phyloP scores from a whole-genome alignment of 2,329 filamentous ascomycete genomes.

The Pseudocercospora pini-densiflorae region DNA sequence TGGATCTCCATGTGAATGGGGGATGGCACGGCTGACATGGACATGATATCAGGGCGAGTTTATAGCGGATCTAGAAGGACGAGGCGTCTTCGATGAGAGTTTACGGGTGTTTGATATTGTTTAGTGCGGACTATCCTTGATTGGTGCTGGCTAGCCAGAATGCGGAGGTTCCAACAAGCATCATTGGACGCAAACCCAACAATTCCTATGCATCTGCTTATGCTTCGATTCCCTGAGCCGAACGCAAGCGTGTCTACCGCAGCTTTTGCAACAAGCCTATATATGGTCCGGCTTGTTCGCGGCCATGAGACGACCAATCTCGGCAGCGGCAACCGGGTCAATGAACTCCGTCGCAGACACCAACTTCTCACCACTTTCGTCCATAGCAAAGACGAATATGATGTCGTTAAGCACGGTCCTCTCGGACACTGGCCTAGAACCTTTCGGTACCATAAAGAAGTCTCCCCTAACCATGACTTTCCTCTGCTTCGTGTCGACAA shows the following conservation, averaged over 20 bases:
- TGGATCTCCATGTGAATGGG: not conserved
- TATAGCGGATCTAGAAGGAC: not conserved
- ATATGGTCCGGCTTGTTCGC: not conserved
- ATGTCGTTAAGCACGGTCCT: constrained; percentile 7
- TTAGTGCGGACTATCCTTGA: not conserved
- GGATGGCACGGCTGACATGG: not conserved
- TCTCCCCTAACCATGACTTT: constrained; percentile 7
- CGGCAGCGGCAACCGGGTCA: not conserved
- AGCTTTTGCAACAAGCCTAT: not conserved
- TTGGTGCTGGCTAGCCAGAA: too few species aligned
- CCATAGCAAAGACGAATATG: not conserved
- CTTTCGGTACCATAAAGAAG: constrained; percentile 8
- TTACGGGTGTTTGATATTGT: not conserved
- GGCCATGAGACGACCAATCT: constrained; percentile 6
- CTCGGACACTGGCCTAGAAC: not conserved
- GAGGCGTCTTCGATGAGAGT: not conserved
- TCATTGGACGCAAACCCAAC: too few species aligned
- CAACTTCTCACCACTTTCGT: constrained; percentile 7
- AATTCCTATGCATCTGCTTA: too few species aligned
- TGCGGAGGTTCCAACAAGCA: too few species aligned
- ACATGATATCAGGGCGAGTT: not conserved
- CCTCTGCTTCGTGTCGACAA: constrained; percentile 9
- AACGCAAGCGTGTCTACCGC: too few species aligned
- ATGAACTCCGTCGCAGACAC: constrained; percentile 3
- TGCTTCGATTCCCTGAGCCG: too few species aligned